Conservation (phyloP, 1,284 basidiomycete genomes). For the Ustilago hordei region DNA sequence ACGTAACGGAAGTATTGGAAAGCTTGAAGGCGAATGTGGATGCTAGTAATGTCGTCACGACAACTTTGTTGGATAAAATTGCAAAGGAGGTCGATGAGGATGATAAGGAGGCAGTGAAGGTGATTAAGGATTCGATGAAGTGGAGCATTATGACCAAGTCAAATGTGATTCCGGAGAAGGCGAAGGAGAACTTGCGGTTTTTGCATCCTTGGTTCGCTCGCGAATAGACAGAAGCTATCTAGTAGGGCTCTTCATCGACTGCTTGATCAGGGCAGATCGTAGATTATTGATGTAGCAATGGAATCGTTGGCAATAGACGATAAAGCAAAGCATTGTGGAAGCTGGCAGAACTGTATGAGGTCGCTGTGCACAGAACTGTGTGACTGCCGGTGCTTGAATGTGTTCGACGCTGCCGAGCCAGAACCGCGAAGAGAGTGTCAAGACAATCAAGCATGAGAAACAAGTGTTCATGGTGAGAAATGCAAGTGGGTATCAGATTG, state of each 20-base stretch:
- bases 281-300: no score
- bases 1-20: slow-evolving; percentile 88
- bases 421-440: no score
- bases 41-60: slow-evolving; percentile 78
- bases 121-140: slow-evolving; percentile 56
- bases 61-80: slow-evolving; percentile 82
- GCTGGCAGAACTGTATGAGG: no score
- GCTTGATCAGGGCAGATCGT: no score
- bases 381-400: no score
- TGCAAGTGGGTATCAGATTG: slow-evolving; percentile 13
- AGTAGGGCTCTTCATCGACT: neutral
- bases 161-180: slow-evolving; percentile 76
- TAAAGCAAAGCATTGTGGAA: no score
- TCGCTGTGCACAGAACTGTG: no score
- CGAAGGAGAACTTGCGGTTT: slow-evolving; percentile 80
- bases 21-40: slow-evolving; percentile 86
- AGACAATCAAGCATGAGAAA: neutral
- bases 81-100: slow-evolving; percentile 70
- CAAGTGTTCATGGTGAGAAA: neutral
- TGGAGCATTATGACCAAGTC: slow-evolving; percentile 79
- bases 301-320: no score
- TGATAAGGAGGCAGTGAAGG: slow-evolving; percentile 52
- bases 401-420: no score
- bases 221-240: slow-evolving; percentile 13
- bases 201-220: slow-evolving; percentile 74